These are phyloP conservation scores for Pseudocercospora musae DNA, from an alignment of 2,329 filamentous ascomycete genomes.

Conservation along the genomic window DNA sequence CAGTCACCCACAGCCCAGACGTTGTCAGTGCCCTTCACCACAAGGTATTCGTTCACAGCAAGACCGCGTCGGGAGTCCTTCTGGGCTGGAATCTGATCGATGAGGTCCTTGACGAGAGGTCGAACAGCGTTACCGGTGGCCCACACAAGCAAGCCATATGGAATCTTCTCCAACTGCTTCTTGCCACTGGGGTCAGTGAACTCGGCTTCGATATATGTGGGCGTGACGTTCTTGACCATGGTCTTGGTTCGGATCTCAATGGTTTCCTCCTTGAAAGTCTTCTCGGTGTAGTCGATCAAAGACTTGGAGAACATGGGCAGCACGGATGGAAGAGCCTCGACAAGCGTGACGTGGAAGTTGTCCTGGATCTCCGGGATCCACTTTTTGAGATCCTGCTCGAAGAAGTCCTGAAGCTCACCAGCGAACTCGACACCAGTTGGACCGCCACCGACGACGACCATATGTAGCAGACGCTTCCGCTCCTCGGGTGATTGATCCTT, in stretches of 20 bases:
- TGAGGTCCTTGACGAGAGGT: constrained; percentile 84
- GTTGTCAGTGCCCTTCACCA: constrained; percentile 94
- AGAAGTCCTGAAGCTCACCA: constrained; percentile 97
- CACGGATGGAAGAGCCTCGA: constrained; percentile 92
- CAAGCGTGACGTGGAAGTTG: constrained; percentile 94
- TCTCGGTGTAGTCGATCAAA: constrained; percentile 98
- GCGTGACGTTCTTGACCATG: constrained; percentile 95
- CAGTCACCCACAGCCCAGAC: constrained; percentile 99
- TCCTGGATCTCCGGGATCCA: constrained; percentile 93
- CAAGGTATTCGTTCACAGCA: constrained; percentile 96
- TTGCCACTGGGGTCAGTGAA: constrained; percentile 75
- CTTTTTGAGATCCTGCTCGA: constrained; percentile 96
- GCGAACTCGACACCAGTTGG: constrained; percentile 98
- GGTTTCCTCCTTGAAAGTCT: constrained; percentile 97
- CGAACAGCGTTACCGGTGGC: constrained; percentile 95
- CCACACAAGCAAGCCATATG: constrained; percentile 96
- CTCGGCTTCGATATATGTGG: constrained; percentile 89
- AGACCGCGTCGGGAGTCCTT: constrained; percentile 92
- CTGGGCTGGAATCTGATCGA: constrained; percentile 87
- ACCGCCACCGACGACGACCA: constrained; percentile 83
- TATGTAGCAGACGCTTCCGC: constrained; percentile 90
- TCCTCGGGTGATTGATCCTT: constrained; percentile 90
- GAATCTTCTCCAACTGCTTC: constrained; percentile 77
- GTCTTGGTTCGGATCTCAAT: constrained; percentile 98
- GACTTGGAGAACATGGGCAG: constrained; percentile 99